Base-by-base conservation (phyloP, 805 yeast genomes). In the Maudiozyma barnettii region DNA sequence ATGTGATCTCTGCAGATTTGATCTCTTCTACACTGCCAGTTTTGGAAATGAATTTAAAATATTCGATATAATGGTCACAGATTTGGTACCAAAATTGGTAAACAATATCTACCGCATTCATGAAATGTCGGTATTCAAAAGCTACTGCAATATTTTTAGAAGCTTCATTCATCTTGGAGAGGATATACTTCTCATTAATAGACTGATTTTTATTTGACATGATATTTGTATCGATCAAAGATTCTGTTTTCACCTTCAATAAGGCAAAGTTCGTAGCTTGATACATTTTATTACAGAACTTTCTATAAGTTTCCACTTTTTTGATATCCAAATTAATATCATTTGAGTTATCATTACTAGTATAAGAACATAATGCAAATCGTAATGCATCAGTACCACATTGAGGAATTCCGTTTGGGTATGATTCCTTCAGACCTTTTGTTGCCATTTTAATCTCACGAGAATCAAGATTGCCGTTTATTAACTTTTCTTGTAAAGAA, bases 301-400 rank as follows among this genome's bases (percentile, higher is more conserved):
- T 93, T 71, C 98, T 81, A 80, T 90, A 91, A 57, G 97, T 97
- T 65, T 91, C 98, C 53, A 93, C 95, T 70, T 97, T 84, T 65
- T 85, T 74, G 56, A 93, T 88, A 65, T 93, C 97, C 65, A 91
- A 75, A 72, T 90, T 91, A 67, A 91, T 91, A 64, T 91, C 98
- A 70, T 96, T 81, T 57, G 95, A 96, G 70, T 97, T 81, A 58
- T 96, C 96, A 70, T 97, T 98, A 43, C 97, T 90, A 43, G 95
- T 84, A 75, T 90, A 91, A 44, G 97, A 95, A 78, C 98, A 91
- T 53, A 91, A 77, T 37, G 98, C 96, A 65, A 91, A 93, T 72
- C 99, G 81, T 70, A 91, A 73, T 41, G 98, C 99, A 70, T 91
- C 99, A 42, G 97, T 87, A 72, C 99, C 99, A 77, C 98, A 93